Percentiles rank a stretch among this genome's conserved stretches.
These are phyloP conservation scores for Hyphopichia pseudoburtonii DNA, from an alignment of 1,139 yeast species.

Conservation along the genomic window DNA sequence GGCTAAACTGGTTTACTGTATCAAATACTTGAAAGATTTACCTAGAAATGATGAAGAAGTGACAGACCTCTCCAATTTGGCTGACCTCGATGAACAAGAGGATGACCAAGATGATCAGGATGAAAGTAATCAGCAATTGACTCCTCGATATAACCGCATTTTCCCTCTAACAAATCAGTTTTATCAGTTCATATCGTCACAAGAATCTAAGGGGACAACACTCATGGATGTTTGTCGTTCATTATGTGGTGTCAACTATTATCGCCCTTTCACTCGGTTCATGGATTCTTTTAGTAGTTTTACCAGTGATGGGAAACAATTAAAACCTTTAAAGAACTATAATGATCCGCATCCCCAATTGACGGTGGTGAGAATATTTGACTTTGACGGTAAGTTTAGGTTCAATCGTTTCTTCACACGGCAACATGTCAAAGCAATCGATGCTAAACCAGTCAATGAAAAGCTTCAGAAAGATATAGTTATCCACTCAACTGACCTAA, in stretches of 20 bases:
- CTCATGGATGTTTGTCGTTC: constrained; percentile 51
- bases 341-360: constrained; percentile 23
- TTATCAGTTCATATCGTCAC: constrained; percentile 42
- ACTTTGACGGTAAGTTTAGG: constrained; percentile 71
- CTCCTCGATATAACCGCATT: constrained; percentile 46
- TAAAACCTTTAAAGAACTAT: constrained; percentile 22
- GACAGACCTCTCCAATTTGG: constrained; percentile 21
- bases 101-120: constrained; percentile 14
- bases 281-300: constrained; percentile 48
- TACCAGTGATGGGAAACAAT: constrained; percentile 22
- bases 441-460: constrained; percentile 8
- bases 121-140: constrained; percentile 16
- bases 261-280: constrained; percentile 48
- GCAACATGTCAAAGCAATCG: constrained; percentile 5
- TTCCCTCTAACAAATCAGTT: constrained; percentile 68
- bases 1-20: constrained; percentile 49
- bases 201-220: constrained; percentile 52
- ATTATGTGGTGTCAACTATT: constrained; percentile 55
- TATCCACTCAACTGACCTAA: not conserved
- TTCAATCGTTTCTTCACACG: constrained; percentile 65
- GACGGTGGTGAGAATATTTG: constrained; percentile 61
- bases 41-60: constrained; percentile 30
- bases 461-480: constrained; percentile 7
- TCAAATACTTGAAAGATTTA: constrained; percentile 58
- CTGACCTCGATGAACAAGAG: constrained; percentile 10